Conservation (phyloP, 1,284 basidiomycete species). For the Malassezia sympodialis region DNA sequence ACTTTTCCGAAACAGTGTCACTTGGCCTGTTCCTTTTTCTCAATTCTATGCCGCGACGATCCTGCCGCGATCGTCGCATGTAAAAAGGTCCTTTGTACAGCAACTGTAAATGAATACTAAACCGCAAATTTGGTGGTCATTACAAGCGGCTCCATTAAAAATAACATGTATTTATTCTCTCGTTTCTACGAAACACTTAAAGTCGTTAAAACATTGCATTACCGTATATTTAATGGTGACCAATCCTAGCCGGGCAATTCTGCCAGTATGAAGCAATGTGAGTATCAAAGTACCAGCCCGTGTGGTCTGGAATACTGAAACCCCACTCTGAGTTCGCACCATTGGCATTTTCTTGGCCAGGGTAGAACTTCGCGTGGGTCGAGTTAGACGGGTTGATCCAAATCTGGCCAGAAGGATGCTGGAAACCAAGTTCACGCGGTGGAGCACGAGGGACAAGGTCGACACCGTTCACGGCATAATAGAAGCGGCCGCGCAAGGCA, state of each 20-base stretch:
- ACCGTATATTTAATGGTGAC: background rate
- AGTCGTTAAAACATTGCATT: background rate
- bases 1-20: no score
- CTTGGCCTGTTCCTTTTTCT: no score
- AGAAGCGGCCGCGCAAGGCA: background rate
- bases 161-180: no score
- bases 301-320: conserved; percentile 13
- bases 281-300: conserved; percentile 15
- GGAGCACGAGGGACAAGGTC: conserved; percentile 15
- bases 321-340: conserved; percentile 7
- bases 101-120: no score
- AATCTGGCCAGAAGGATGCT: conserved; percentile 18
- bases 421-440: conserved; percentile 17
- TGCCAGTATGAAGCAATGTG: conserved; percentile 6
- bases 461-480: conserved; percentile 16
- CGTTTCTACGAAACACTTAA: background rate
- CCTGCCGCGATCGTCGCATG: no score
- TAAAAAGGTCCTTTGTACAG: no score
- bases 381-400: conserved; percentile 20
- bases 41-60: no score
- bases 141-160: no score
- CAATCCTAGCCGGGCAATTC: conserved; percentile 7
- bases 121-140: no score
- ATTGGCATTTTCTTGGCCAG: conserved; percentile 20
- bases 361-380: conserved; percentile 10